Percentiles rank a stretch among this genome's conserved stretches.
phyloP scores from a whole-genome alignment of 352 stramenopile species.

The Blastocystis sp. region DNA sequence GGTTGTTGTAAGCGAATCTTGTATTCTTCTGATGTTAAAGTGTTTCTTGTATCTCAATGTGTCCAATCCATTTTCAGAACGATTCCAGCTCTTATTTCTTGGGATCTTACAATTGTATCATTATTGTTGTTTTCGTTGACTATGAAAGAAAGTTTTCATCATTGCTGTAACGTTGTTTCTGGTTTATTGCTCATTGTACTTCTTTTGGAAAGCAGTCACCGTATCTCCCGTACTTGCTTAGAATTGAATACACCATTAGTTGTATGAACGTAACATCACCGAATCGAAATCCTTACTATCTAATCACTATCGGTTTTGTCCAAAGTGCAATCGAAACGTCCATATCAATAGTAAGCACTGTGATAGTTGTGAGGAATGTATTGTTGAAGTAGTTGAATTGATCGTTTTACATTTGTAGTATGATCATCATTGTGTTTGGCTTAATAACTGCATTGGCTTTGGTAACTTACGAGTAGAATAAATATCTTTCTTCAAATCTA shows the following conservation, averaged over 20 bases:
- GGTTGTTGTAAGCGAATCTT: not conserved
- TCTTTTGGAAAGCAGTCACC: constrained; percentile 16
- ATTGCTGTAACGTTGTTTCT: not conserved
- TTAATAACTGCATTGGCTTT: constrained; percentile 36
- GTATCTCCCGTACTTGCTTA: constrained; percentile 8
- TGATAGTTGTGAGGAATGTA: constrained; percentile 27
- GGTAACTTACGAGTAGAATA: not conserved
- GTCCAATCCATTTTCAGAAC: not conserved
- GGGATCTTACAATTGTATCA: not conserved
- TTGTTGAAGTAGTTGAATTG: not conserved
- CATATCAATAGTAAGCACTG: constrained; percentile 19
- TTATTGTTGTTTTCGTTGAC: not conserved
- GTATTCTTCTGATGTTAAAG: not conserved
- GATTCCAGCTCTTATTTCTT: not conserved
- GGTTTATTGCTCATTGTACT: constrained; percentile 9
- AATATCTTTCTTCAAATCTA: not conserved
- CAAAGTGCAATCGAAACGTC: not conserved
- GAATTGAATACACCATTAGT: not conserved
- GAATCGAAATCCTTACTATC: not conserved
- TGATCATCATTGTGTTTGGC: constrained; percentile 51
- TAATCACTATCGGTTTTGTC: not conserved
- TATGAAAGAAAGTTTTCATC: not conserved
- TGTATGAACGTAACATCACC: not conserved
- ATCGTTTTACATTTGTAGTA: not conserved
- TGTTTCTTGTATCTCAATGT: not conserved